Conservation (phyloP, 495 filamentous ascomycete genomes). For the Penicillium nucicola region DNA sequence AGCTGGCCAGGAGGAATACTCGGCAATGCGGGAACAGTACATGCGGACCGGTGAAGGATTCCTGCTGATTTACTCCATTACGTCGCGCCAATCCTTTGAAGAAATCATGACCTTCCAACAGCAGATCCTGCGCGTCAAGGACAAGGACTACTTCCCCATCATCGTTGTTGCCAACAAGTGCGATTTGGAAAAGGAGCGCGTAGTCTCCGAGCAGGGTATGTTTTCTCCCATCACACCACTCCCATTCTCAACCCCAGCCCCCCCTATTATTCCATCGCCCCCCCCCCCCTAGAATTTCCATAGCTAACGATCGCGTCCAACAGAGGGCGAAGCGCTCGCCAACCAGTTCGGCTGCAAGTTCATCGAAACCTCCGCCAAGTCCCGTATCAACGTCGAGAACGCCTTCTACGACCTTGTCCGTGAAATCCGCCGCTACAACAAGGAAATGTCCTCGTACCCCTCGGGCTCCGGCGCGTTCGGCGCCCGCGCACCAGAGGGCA, state of each 20-base stretch:
- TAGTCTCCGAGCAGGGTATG: slow-evolving; percentile 87
- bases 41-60: slow-evolving; percentile 99
- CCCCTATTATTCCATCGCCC: background rate
- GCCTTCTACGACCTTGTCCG: slow-evolving; percentile 97
- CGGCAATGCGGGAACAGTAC: slow-evolving; percentile 99
- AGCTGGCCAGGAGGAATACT: slow-evolving; percentile 98
- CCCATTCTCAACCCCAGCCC: background rate
- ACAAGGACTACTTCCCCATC: slow-evolving; percentile 99
- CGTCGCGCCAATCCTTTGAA: slow-evolving; percentile 93
- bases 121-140: slow-evolving; percentile 97
- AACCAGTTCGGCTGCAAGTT: slow-evolving; percentile 91
- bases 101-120: slow-evolving; percentile 98
- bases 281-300: background rate
- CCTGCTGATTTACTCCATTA: slow-evolving; percentile 96
- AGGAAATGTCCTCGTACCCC: slow-evolving; percentile 86
- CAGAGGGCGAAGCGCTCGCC: slow-evolving; percentile 89
- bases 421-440: slow-evolving; percentile 96
- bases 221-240: slow-evolving; percentile 5
- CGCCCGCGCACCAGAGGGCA: slow-evolving; percentile 58
- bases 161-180: slow-evolving; percentile 99
- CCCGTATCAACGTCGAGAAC: slow-evolving; percentile 95
- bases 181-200: slow-evolving; percentile 88
- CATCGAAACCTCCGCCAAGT: slow-evolving; percentile 98
- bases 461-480: slow-evolving; percentile 61
- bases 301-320: slow-evolving; percentile 9